Percentiles rank a stretch among this genome's conserved stretches.
Conservation (phyloP, 1,284 basidiomycete species). For the Paramarasmius palmivorus region DNA sequence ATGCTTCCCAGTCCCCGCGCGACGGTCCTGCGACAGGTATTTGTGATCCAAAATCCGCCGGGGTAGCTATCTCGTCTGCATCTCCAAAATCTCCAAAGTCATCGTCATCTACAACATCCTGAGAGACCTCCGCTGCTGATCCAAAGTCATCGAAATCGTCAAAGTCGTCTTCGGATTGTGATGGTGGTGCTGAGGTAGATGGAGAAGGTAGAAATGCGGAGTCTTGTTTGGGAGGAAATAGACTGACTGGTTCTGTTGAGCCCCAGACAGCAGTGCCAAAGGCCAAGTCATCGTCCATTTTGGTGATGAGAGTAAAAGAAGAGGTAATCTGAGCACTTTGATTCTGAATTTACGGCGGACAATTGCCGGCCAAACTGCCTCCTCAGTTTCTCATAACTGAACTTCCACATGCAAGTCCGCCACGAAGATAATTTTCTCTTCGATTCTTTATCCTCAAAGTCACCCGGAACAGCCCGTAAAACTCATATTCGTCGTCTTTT, state of each 20-base stretch:
- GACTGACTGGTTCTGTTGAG: constrained; percentile 37
- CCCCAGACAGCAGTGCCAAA: constrained; percentile 77
- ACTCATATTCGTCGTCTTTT: constrained; percentile 72
- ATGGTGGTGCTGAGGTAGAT: constrained; percentile 23
- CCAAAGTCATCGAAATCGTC: constrained; percentile 72
- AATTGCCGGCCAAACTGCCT: no score
- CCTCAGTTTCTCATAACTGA: background rate
- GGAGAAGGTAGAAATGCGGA: constrained; percentile 21
- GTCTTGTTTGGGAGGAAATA: constrained; percentile 27
- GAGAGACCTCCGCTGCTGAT: constrained; percentile 46
- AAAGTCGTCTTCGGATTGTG: constrained; percentile 50
- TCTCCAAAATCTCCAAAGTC: constrained; percentile 88
- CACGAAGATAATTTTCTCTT: constrained; percentile 51
- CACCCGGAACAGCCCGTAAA: constrained; percentile 54
- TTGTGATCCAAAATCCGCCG: constrained; percentile 40
- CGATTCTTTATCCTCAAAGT: constrained; percentile 45
- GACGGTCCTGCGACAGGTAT: constrained; percentile 43
- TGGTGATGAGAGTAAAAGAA: no score
- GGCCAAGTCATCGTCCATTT: constrained; percentile 70
- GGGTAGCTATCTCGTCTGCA: constrained; percentile 40
- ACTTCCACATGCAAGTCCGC: constrained; percentile 29
- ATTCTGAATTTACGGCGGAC: no score
- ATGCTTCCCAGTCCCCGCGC: constrained; percentile 54
- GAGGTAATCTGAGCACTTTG: no score
- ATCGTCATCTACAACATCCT: constrained; percentile 51